Conservation (phyloP, 2,329 filamentous ascomycete genomes). For the Fusarium clavum region DNA sequence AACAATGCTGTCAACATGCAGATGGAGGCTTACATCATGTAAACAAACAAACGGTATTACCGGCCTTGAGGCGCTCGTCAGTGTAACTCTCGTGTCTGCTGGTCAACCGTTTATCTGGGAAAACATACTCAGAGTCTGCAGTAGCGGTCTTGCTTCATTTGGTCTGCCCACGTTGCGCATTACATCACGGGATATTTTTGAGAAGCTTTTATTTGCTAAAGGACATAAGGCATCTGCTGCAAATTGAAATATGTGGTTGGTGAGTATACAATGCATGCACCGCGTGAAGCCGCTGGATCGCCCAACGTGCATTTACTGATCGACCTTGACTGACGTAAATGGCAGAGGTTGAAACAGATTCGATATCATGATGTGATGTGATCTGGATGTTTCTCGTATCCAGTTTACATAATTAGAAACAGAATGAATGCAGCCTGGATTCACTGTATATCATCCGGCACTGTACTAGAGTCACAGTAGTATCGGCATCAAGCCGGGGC, state of each 20-base stretch:
- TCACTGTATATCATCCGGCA: constrained; percentile 1
- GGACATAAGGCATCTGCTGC: background rate
- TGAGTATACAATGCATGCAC: constrained; percentile 13
- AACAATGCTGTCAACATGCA: constrained; percentile 10
- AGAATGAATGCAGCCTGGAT: background rate
- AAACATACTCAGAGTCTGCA: constrained; percentile 2
- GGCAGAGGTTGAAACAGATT: constrained; percentile 3
- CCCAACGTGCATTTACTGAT: constrained; percentile 29
- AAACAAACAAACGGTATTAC: constrained; percentile 32
- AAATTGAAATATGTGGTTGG: background rate
- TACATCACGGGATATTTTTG: constrained; percentile 32
- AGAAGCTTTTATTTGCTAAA: constrained; percentile 1
- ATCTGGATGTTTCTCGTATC: background rate
- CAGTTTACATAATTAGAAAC: background rate
- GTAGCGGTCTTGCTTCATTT: constrained; percentile 17
- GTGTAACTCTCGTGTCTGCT: constrained; percentile 46
- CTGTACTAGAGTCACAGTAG: background rate
- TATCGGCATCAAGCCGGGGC: constrained; percentile 17
- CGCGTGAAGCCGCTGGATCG: constrained; percentile 35
- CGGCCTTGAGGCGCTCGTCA: constrained; percentile 7
- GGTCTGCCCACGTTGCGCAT: constrained; percentile 29
- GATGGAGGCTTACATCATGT: constrained; percentile 27
- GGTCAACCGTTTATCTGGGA: constrained; percentile 32
- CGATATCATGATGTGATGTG: background rate
- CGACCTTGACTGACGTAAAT: constrained; percentile 27